Conservation (phyloP, 78 protist genomes). For the Mantamonas sphyraenae region DNA sequence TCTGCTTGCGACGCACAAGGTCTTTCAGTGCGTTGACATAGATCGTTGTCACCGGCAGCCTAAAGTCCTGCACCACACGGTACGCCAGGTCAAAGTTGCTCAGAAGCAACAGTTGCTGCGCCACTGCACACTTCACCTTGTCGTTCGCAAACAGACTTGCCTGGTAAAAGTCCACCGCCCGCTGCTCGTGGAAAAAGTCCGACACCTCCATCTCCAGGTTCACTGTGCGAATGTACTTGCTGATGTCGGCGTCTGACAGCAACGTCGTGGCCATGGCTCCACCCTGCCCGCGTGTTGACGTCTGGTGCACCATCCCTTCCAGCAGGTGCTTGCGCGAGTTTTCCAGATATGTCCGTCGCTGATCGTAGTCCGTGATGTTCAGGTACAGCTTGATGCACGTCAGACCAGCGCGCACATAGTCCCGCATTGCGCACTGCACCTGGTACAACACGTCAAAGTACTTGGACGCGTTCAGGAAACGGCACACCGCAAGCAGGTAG, state of each 20-base stretch:
- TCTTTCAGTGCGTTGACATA: no score
- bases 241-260: background rate
- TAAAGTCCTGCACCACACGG: no score
- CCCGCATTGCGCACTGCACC: background rate
- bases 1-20: no score
- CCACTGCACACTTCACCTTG: background rate
- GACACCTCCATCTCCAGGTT: background rate
- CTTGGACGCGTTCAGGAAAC: background rate
- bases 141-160: background rate
- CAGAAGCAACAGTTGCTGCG: background rate
- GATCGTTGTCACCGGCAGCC: no score
- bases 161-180: background rate
- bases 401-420: background rate
- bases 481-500: background rate
- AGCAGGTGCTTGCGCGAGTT: no score
- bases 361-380: background rate
- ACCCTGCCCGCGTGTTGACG: no score
- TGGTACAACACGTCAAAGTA: background rate
- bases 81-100: background rate
- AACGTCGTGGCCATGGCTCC: no score
- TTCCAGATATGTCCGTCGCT: background rate
- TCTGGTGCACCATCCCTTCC: no score
- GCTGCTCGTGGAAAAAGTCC: background rate
- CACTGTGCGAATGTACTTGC: background rate
- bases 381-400: background rate